phyloP scores from a whole-genome alignment of 768 basidiomycete genomes.

The Mycena rebaudengoi region DNA sequence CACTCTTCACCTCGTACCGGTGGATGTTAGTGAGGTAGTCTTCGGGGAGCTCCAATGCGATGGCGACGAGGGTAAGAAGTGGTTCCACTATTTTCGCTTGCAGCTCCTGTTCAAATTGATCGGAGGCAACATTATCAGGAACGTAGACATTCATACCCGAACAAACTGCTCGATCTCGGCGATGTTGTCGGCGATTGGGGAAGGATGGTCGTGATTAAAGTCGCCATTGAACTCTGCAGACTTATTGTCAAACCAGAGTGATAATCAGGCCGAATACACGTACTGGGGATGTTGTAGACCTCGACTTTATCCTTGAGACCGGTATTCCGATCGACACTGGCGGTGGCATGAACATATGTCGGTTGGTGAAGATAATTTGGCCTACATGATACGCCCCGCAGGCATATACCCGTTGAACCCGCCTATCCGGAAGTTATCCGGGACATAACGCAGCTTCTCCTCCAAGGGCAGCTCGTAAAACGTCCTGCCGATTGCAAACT shows the following conservation, averaged over 20 bases:
- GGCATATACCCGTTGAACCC: conserved; percentile 60
- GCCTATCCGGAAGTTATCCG: conserved; percentile 47
- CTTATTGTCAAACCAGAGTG: background rate
- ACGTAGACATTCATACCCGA: conserved; percentile 28
- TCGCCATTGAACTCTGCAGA: conserved; percentile 52
- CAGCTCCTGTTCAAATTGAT: conserved; percentile 35
- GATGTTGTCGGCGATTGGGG: conserved; percentile 44
- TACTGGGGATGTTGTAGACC: conserved; percentile 61
- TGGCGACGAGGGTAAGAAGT: conserved; percentile 53
- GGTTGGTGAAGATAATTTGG: background rate
- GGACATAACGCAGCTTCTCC: conserved; percentile 56
- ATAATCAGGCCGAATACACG: background rate
- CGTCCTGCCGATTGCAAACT: conserved; percentile 54
- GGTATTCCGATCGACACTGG: conserved; percentile 43
- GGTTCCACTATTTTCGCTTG: conserved; percentile 58
- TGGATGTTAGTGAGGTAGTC: conserved; percentile 57
- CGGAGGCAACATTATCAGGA: background rate
- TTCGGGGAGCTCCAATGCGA: conserved; percentile 61
- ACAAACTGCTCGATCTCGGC: conserved; percentile 57
- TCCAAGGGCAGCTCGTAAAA: conserved; percentile 60
- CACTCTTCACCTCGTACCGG: conserved; percentile 54
- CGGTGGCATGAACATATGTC: background rate
- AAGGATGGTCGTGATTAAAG: conserved; percentile 53
- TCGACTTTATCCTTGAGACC: conserved; percentile 54
- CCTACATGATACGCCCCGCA: conserved; percentile 50